Base-by-base conservation (phyloP, 148 eudicot species). In the Simmondsia chinensis region DNA sequence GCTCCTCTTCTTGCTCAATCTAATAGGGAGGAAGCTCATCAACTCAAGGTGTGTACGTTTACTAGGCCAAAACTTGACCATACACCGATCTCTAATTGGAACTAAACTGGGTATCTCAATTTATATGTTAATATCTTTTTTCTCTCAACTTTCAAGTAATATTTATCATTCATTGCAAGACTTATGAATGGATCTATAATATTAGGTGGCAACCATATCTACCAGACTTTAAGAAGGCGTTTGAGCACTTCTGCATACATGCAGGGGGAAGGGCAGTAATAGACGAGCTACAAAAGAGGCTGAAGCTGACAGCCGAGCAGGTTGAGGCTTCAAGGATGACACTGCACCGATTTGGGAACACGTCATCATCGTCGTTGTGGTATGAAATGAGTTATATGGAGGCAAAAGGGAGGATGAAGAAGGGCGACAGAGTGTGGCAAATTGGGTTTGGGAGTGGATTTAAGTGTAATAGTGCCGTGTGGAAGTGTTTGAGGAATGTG, bases 161-260 rank as follows among this genome's bases (percentile, higher is more conserved):
- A n/a, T n/a, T n/a, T n/a, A n/a, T n/a, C n/a, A n/a, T n/a, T n/a
- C n/a, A n/a, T n/a, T n/a, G n/a, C n/a, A n/a, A n/a, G n/a, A n/a
- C n/a, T n/a, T n/a, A n/a, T n/a, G n/a, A n/a, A n/a, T n/a, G n/a
- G n/a, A n/a, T n/a, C n/a, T n/a, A n/a, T n/a, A n/a, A n/a, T n/a
- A n/a, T n/a, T n/a, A n/a, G 54, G 10, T 18, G 43, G 46, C 71
- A 67, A 39, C 50, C 71, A 0, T 76, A 71, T 28, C 49, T 71
- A 4, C 81, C 81, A 0, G 66, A 75, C 36, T 75, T 75, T 59
- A 71, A 63, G 28, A 56, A 54, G 16, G 82, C 77, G 9, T 71
- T 76, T 16, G 82, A 76, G 32, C 82, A 76, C 43, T 76, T 76
- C 42, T 76, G 82, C 46, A 57, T 76, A 9, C 82, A 76, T 4